These are phyloP conservation scores for Conticribra guillardii DNA, from an alignment of 108 stramenopile genomes.

Conservation along the genomic window DNA sequence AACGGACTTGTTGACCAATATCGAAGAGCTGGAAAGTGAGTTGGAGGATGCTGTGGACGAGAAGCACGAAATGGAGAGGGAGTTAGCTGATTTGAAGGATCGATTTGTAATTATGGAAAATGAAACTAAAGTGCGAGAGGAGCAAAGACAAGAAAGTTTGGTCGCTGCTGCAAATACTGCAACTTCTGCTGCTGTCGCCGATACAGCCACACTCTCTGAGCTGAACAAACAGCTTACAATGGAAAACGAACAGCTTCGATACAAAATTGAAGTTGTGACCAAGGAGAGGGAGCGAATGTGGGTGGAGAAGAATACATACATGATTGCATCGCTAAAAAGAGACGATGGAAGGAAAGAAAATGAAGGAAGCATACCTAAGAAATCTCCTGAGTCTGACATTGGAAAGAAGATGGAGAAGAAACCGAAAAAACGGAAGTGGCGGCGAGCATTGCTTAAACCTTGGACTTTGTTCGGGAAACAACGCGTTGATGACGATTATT, in stretches of 20 bases:
- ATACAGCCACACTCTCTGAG: not conserved
- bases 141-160: not conserved
- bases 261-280: conserved; percentile 7
- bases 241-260: conserved; percentile 11
- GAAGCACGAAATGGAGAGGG: not conserved
- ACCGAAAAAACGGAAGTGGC: conserved; percentile 11
- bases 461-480: conserved; percentile 18
- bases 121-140: not conserved
- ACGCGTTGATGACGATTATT: no score
- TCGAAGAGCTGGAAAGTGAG: conserved; percentile 43
- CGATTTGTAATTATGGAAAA: conserved; percentile 3
- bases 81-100: not conserved
- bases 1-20: conserved; percentile 19
- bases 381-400: not conserved
- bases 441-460: conserved; percentile 11
- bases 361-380: conserved; percentile 2
- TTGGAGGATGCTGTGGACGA: conserved; percentile 7
- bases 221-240: conserved; percentile 2
- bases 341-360: not conserved
- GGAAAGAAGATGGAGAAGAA: not conserved
- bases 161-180: no score
- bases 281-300: conserved; percentile 7
- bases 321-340: no score
- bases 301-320: conserved; percentile 5
- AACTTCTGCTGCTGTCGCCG: no score